Evolutionary conservation across 352 stramenopile species (phyloP), one percentile per base, ranked within the genome.

Genomic region (Phytophthora multivora): DNA sequence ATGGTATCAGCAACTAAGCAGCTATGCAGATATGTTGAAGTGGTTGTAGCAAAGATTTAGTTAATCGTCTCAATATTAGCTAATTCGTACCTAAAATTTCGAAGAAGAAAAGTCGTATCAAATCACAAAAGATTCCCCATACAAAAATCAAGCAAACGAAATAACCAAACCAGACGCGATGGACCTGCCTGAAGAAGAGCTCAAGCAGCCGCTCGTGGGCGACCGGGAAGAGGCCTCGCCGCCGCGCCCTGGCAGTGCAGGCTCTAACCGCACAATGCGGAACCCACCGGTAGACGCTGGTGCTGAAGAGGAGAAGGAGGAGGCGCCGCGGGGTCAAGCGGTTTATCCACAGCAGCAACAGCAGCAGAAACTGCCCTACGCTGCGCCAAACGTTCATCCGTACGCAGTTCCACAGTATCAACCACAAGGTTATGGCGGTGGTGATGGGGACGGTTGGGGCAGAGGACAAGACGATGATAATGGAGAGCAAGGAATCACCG

Each of bases 321-420:
- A 85, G 23, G 42, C 54, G 12, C 46, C 42, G 8, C 54, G 63
- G 28, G 49, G 25, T 38, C 46, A 65, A 13, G 43, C 19, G 7
- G 13, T 42, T 25, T 47, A 45, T 41, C 26, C 48, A 30, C 61
- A 63, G 38, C 53, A 63, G 38, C 59, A 60, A 19, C 57, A 51
- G 21, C 61, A 51, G 21, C 61, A 73, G 43, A 70, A 77, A 35
- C 66, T 88, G 8, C 78, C 81, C 43, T 94, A 92, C 50, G 53
- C 75, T 5, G 83, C 85, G 28, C 85, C 83, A 4, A 91, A 89
- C 45, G 82, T 91, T 31, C 85, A 94, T 59, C 83, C 86, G 36
- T 95, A 95, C 45, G 83, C 86, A 4, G 80, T 91, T 43, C 83
- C 83, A 11, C 80, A 95, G 63, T 93, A 93, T 59, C 67, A 93